Evolutionary conservation across 2,329 filamentous ascomycete species (phyloP).

Genomic region (Trichoderma sp.): DNA sequence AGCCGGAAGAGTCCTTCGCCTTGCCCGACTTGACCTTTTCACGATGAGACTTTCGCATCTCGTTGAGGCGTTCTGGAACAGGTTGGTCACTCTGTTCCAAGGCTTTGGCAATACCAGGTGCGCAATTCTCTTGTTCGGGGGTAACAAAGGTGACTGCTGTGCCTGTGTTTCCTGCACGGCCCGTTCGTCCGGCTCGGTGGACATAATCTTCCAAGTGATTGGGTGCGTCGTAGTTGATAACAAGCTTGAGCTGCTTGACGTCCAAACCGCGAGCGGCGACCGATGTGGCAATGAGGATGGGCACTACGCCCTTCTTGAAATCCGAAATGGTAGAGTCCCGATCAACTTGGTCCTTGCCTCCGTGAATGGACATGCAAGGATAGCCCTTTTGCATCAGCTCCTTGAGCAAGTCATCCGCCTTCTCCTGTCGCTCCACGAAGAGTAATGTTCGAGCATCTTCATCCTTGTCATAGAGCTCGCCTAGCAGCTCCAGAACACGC

Average conservation of each 20-base stretch:
- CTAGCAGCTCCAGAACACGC: slow-evolving; percentile 82
- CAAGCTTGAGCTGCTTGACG: slow-evolving; percentile 92
- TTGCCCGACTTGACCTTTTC: slow-evolving; percentile 93
- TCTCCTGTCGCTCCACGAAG: slow-evolving; percentile 91
- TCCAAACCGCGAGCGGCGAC: slow-evolving; percentile 94
- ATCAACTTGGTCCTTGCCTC: slow-evolving; percentile 91
- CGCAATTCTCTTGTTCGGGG: slow-evolving; percentile 87
- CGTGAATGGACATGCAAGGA: slow-evolving; percentile 90
- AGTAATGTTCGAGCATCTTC: slow-evolving; percentile 89
- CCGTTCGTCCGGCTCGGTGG: slow-evolving; percentile 89
- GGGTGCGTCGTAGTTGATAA: slow-evolving; percentile 93
- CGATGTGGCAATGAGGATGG: slow-evolving; percentile 90
- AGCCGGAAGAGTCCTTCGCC: slow-evolving; percentile 86
- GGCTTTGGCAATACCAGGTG: slow-evolving; percentile 85
- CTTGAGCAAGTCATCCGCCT: slow-evolving; percentile 77
- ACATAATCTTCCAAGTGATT: slow-evolving; percentile 97
- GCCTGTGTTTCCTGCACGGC: slow-evolving; percentile 90
- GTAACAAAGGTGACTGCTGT: slow-evolving; percentile 95
- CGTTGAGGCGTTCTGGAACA: slow-evolving; percentile 70
- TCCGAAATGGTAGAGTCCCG: slow-evolving; percentile 90
- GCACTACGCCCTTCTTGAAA: slow-evolving; percentile 89
- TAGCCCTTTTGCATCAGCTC: slow-evolving; percentile 84
- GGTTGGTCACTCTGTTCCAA: slow-evolving; percentile 88
- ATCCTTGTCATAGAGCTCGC: slow-evolving; percentile 82
- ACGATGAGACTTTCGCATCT: slow-evolving; percentile 73